Conservation (phyloP, 345 rosid species). For the Cardiospermum halicacabum region DNA sequence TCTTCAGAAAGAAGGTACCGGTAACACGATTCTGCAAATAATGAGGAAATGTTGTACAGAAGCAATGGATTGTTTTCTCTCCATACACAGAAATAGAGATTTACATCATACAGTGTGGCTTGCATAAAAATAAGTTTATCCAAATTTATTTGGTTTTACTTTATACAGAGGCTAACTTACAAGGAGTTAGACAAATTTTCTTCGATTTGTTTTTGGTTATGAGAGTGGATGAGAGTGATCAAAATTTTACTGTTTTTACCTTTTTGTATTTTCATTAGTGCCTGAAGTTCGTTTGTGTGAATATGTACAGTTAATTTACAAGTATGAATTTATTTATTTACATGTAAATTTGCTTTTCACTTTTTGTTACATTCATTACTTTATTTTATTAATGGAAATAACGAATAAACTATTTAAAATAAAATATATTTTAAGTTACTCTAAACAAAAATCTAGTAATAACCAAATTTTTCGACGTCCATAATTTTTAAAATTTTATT, state of each 20-base stretch:
- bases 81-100: neutral
- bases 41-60: conserved; percentile 24
- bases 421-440: too few relatives aligned
- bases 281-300: too few relatives aligned
- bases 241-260: conserved; percentile 5
- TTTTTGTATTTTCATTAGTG: too few relatives aligned
- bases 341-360: too few relatives aligned
- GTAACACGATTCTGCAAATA: neutral
- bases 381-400: too few relatives aligned
- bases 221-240: conserved; percentile 19
- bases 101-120: neutral
- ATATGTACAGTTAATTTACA: too few relatives aligned
- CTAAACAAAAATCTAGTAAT: too few relatives aligned
- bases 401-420: too few relatives aligned
- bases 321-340: too few relatives aligned
- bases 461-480: too few relatives aligned
- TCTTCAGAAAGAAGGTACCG: neutral
- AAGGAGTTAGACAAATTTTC: conserved; percentile 3
- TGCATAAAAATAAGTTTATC: neutral
- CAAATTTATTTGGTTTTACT: neutral
- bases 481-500: too few relatives aligned
- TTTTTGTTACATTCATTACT: too few relatives aligned
- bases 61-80: conserved; percentile 12
- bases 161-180: neutral
- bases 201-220: neutral